Percentiles rank a stretch among this genome's conserved stretches.
phyloP scores from a whole-genome alignment of 306 rosid species.

The Hippophae gyantsensis region DNA sequence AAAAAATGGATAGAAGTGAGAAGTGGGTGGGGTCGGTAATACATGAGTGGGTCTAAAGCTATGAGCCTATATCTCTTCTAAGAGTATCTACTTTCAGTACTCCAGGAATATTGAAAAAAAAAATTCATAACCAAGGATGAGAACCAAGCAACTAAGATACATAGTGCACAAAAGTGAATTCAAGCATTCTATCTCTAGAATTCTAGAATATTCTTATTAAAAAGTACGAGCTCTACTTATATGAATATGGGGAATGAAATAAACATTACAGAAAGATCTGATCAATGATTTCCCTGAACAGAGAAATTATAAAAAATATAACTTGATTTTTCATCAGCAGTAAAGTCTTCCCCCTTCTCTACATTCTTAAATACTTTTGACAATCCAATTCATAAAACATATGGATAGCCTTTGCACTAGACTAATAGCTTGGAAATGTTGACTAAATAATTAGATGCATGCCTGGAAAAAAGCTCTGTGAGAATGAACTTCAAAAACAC shows the following conservation, averaged over 20 bases:
- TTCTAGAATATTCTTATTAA: neutral
- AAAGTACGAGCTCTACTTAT: neutral
- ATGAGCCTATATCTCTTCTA: no score
- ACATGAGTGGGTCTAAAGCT: no score
- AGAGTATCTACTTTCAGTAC: no score
- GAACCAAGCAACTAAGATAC: neutral
- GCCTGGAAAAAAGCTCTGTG: neutral
- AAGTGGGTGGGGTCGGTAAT: no score
- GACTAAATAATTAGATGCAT: neutral
- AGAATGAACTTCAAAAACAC: slow-evolving; percentile 5
- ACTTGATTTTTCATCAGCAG: neutral
- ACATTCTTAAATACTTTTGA: neutral
- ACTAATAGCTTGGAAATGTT: slow-evolving; percentile 5
- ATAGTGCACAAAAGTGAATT: neutral
- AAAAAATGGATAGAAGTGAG: no score
- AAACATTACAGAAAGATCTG: neutral
- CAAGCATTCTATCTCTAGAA: neutral
- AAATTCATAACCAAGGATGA: neutral
- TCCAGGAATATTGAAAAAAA: no score
- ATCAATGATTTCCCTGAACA: slow-evolving; percentile 1
- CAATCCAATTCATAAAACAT: neutral
- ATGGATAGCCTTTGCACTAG: slow-evolving; percentile 9
- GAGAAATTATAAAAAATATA: neutral
- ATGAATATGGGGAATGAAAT: neutral
- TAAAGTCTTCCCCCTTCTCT: neutral